Evolutionary conservation across 2,329 filamentous ascomycete genomes (phyloP).

Genomic region (Cytospora leucostoma): DNA sequence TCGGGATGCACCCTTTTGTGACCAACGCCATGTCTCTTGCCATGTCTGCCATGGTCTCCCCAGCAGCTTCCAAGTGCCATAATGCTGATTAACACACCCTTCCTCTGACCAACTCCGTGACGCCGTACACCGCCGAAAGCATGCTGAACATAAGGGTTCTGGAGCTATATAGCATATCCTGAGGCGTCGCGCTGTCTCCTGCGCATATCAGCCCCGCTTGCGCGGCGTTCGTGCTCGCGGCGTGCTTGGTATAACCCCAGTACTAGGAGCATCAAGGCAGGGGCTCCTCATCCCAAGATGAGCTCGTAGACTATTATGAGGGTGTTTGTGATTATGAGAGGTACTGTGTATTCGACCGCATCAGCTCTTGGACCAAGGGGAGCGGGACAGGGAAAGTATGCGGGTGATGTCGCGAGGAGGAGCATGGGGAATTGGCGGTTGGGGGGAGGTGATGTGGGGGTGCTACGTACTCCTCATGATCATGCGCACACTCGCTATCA

Average conservation of each 20-base stretch:
- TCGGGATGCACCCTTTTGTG: background rate
- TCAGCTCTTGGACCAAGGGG: slow-evolving; percentile 7
- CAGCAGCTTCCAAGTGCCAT: background rate
- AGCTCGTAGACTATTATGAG: slow-evolving; percentile 83
- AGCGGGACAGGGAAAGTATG: background rate
- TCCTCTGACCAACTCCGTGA: slow-evolving; percentile 18
- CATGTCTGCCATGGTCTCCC: background rate
- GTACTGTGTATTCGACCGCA: slow-evolving; percentile 56
- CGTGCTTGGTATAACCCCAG: background rate
- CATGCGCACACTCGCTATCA: slow-evolving; percentile 87
- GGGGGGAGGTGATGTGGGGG: background rate
- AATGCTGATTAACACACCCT: background rate
- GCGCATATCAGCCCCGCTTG: background rate
- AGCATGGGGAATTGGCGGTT: background rate
- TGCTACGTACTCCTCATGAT: slow-evolving; percentile 81
- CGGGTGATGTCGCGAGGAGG: background rate
- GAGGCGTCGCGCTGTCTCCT: background rate
- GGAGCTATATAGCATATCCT: background rate
- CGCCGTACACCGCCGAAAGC: slow-evolving; percentile 8
- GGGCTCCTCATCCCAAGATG: slow-evolving; percentile 62
- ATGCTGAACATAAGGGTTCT: background rate
- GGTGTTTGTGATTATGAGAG: slow-evolving; percentile 80
- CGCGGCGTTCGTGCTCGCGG: background rate
- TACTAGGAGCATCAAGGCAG: background rate
- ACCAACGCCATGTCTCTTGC: background rate